Base-by-base conservation (phyloP, 2,329 filamentous ascomycete species). In the Ceratocystis diversiconidia region DNA sequence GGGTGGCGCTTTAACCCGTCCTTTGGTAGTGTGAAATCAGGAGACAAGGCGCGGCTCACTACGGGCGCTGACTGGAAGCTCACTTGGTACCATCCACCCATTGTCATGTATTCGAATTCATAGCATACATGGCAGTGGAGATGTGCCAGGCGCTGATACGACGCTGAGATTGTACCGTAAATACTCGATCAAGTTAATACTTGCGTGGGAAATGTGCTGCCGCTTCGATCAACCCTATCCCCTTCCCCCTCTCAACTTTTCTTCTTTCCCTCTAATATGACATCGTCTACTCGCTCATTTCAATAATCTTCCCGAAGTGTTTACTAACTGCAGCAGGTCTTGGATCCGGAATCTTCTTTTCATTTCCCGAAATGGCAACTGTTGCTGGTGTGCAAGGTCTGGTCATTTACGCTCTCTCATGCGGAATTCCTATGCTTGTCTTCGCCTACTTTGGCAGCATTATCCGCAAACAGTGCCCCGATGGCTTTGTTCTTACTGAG, bases 101-200 rank as follows among this genome's bases (percentile, higher is more conserved):
- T 12, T 4, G 44, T 62, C n/a, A 10, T 50, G 36, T 48, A 22
- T 28, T 48, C 44, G 7, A 17, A 41, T 10, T 22, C 28, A 36
- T 41, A 36, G 36, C 1, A 22, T n/a, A 10, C 43, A 65, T 46
- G 50, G 30, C 28, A 30, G 17, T 55, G 66, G 65, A 60, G 62
- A 68, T 60, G 67, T 15, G 10, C 43, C 41, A 62, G 19, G 61
- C 3, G 48, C 28, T 28, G 36, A 64, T 73, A 83, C 79, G 83
- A 91, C 84, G 89, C 89, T 92, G 89, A 94, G 89, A 92, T 87
- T 86, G 87, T 85, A 94, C 89, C 89, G 89, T 92, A 88, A 88
- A 85, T 86, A 92, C 89, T 92, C 89, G 89, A 94, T 89, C 89
- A 94, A 94, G 89, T 89, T 92, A 94, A 92, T 91, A 87, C 89